Percentiles rank a stretch among this genome's conserved stretches.
phyloP scores from a whole-genome alignment of 306 rosid genomes.

The Trifolium subterraneum region DNA sequence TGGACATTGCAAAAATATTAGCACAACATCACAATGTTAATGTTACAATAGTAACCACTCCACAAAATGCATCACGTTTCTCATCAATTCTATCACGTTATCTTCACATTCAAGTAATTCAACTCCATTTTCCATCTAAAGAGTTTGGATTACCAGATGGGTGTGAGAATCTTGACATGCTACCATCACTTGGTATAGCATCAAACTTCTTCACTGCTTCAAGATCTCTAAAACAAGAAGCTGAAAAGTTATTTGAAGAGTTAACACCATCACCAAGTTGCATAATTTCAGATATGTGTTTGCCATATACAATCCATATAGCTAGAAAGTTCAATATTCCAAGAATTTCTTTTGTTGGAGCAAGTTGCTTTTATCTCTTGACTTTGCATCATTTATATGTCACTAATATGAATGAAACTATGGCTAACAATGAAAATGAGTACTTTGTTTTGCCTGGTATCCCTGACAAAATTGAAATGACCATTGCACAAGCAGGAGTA shows the following conservation, averaged over 20 bases:
- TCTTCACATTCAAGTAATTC: slow-evolving; percentile 43
- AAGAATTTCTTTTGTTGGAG: slow-evolving; percentile 52
- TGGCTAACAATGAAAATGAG: slow-evolving; percentile 36
- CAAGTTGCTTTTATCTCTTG: slow-evolving; percentile 42
- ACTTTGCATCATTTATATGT: not conserved
- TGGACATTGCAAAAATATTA: slow-evolving; percentile 71
- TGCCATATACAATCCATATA: slow-evolving; percentile 59
- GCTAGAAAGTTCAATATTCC: slow-evolving; percentile 55
- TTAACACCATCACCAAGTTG: slow-evolving; percentile 53
- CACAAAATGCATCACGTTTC: slow-evolving; percentile 66
- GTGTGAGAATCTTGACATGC: slow-evolving; percentile 69
- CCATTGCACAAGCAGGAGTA: slow-evolving; percentile 23
- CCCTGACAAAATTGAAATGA: slow-evolving; percentile 54
- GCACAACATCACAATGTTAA: slow-evolving; percentile 46
- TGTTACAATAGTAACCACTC: slow-evolving; percentile 73
- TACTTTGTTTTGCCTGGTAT: slow-evolving; percentile 47
- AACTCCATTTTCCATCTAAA: slow-evolving; percentile 60
- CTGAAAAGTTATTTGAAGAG: slow-evolving; percentile 45
- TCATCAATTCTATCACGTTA: slow-evolving; percentile 50
- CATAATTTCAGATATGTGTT: slow-evolving; percentile 59
- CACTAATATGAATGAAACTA: slow-evolving; percentile 15
- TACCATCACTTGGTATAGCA: slow-evolving; percentile 47
- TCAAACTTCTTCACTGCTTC: slow-evolving; percentile 41
- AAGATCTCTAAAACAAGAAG: slow-evolving; percentile 38
- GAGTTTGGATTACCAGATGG: slow-evolving; percentile 67